Evolutionary conservation across 2,329 filamentous ascomycete genomes (phyloP).

Genomic region (Ophiocordyceps camponoti-saundersi): DNA sequence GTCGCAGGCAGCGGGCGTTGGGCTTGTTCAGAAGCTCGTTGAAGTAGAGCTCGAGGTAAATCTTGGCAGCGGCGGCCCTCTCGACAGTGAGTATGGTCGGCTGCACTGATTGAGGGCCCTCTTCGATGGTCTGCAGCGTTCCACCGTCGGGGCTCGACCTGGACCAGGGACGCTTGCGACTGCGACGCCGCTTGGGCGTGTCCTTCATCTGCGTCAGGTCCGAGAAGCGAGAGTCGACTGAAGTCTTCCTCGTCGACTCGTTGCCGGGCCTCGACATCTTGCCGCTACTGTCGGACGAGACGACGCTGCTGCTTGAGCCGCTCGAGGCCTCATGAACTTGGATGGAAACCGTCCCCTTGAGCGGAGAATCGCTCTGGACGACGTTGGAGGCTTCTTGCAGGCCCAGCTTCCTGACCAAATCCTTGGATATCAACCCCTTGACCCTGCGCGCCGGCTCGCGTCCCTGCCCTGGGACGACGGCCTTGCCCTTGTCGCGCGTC

Average conservation of each 20-base stretch:
- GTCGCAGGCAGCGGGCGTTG: conserved; percentile 12
- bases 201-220: conserved; percentile 6
- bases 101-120: conserved; percentile 9
- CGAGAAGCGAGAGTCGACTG: conserved; percentile 14
- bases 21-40: conserved; percentile 45
- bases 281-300: conserved; percentile 11
- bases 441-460: conserved; percentile 2
- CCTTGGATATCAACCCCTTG: conserved; percentile 8
- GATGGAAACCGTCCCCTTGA: conserved; percentile 5
- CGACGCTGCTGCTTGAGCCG: conserved; percentile 3
- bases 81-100: conserved; percentile 48
- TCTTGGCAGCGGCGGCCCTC: conserved; percentile 61
- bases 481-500: conserved; percentile 4
- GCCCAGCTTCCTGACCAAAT: conserved; percentile 10
- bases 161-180: conserved; percentile 16
- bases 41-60: conserved; percentile 75
- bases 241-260: conserved; percentile 15
- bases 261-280: conserved; percentile 9
- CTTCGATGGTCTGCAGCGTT: conserved; percentile 17
- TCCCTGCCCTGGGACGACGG: neutral
- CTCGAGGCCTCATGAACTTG: neutral
- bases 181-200: conserved; percentile 9
- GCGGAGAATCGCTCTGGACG: conserved; percentile 8
- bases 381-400: conserved; percentile 6
- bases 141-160: conserved; percentile 17